Conservation (phyloP, 2,329 filamentous ascomycete species). For the Passalora sequoiae region DNA sequence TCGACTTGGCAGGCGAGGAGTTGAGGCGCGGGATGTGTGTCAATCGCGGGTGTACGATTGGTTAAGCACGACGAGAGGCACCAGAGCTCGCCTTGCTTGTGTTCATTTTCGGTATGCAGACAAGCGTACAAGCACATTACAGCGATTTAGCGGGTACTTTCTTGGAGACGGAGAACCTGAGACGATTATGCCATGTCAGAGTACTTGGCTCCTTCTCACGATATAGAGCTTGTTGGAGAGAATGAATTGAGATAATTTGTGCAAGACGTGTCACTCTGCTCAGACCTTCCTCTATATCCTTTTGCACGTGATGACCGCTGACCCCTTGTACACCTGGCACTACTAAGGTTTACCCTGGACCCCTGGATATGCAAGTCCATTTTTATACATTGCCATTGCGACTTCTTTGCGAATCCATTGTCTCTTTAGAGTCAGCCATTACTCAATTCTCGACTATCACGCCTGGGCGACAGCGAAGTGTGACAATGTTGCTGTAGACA, state of each 20-base stretch:
- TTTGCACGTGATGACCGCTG: not conserved
- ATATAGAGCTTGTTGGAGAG: not conserved
- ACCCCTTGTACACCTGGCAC: no score
- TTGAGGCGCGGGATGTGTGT: not conserved
- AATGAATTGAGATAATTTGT: not conserved
- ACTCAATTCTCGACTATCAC: no score
- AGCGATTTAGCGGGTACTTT: conserved; percentile 2
- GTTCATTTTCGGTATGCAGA: not conserved
- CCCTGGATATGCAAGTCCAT: no score
- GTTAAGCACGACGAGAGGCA: not conserved
- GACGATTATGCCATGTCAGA: not conserved
- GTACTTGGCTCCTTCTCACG: no score
- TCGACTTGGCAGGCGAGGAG: conserved; percentile 1
- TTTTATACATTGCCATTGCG: no score
- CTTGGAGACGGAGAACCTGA: not conserved
- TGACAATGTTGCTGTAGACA: conserved; percentile 10
- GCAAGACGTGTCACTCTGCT: no score
- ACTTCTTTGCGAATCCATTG: no score
- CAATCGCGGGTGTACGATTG: not conserved
- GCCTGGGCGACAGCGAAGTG: not conserved
- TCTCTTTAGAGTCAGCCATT: no score
- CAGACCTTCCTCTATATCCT: no score
- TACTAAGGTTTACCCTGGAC: no score
- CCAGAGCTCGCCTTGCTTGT: not conserved
- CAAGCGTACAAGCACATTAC: not conserved